Evolutionary conservation across 768 basidiomycete genomes (phyloP).

Genomic region (Auriscalpium orientale): DNA sequence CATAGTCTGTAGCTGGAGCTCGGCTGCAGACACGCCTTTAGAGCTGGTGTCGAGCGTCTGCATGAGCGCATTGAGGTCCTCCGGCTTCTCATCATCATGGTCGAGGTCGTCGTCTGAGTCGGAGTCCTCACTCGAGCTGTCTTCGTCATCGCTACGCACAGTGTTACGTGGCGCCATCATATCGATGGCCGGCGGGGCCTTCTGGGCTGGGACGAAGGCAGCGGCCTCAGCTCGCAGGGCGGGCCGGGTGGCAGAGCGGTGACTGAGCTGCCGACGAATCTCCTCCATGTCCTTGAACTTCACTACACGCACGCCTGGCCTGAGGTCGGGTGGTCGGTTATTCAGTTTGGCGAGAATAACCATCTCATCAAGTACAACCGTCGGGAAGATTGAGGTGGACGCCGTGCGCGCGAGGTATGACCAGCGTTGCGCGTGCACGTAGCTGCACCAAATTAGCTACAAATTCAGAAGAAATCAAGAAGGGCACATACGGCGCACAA

Average conservation of each 20-base stretch:
- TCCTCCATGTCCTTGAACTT: constrained; percentile 3
- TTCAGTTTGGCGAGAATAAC: not conserved
- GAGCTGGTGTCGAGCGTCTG: constrained; percentile 2
- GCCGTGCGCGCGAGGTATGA: not conserved
- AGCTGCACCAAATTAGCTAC: too few relatives aligned
- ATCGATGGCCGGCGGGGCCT: not conserved
- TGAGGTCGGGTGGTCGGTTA: not conserved
- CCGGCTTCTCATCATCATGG: not conserved
- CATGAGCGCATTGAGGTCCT: not conserved
- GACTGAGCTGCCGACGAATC: constrained; percentile 3
- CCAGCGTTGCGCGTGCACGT: constrained; percentile 4
- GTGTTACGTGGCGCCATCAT: not conserved
- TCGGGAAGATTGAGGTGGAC: constrained; percentile 2
- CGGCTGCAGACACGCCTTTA: not conserved
- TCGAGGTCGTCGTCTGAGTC: not conserved
- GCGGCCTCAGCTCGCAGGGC: constrained; percentile 3
- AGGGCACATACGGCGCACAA: too few relatives aligned
- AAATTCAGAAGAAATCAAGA: too few relatives aligned
- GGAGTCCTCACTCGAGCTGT: not conserved
- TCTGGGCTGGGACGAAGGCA: constrained; percentile 1
- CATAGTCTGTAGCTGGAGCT: not conserved
- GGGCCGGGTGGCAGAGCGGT: not conserved
- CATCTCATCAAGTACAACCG: constrained; percentile 7
- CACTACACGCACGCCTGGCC: not conserved
- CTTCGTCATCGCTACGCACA: not conserved